These are phyloP conservation scores for Meira miltonrushii DNA, from an alignment of 1,284 basidiomycete genomes.

Conservation along the genomic window DNA sequence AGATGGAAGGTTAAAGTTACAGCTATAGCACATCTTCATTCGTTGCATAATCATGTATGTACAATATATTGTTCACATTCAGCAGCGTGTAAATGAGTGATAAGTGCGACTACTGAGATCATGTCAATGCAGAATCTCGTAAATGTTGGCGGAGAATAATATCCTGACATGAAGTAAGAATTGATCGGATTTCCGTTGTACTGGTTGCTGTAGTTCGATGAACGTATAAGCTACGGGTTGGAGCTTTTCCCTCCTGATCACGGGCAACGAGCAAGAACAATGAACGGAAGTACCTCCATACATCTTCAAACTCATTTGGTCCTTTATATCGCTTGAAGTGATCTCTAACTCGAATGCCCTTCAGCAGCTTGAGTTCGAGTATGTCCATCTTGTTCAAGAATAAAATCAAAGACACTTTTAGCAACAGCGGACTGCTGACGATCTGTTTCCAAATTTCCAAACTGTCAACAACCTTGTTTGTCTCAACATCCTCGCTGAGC, in stretches of 20 bases:
- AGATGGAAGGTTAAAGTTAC: conserved; percentile 64
- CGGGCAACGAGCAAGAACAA: conserved; percentile 16
- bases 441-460: conserved; percentile 26
- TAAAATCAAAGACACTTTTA: conserved; percentile 23
- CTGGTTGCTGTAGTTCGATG: conserved; percentile 35
- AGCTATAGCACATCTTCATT: background rate
- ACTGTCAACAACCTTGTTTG: conserved; percentile 28
- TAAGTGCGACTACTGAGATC: background rate
- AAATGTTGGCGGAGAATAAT: conserved; percentile 26
- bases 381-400: conserved; percentile 44
- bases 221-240: conserved; percentile 27
- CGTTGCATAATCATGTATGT: background rate
- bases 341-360: background rate
- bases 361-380: conserved; percentile 23
- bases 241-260: background rate
- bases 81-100: too few relatives aligned
- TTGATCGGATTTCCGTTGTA: conserved; percentile 31
- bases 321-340: conserved; percentile 27
- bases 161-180: conserved; percentile 35
- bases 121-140: conserved; percentile 17
- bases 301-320: conserved; percentile 29
- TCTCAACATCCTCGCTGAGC: conserved; percentile 22
- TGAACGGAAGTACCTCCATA: conserved; percentile 30
- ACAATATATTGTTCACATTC: background rate
- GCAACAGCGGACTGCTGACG: conserved; percentile 21